Percentiles rank a stretch among this genome's conserved stretches.
These are phyloP conservation scores for Umbilicus rupestris DNA, from an alignment of 164 flowering plant species.

Conservation along the genomic window DNA sequence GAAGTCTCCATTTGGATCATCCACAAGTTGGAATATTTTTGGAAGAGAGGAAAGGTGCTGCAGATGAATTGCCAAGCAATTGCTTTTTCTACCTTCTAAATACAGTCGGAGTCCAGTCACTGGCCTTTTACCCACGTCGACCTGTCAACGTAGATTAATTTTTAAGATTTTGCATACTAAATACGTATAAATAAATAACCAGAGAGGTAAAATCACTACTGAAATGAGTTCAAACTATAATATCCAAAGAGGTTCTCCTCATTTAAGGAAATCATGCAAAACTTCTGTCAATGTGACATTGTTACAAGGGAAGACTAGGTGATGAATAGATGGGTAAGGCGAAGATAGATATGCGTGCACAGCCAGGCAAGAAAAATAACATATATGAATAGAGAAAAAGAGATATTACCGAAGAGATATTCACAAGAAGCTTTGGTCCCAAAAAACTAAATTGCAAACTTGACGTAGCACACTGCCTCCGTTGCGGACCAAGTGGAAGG, in stretches of 20 bases:
- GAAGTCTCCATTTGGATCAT: conserved; percentile 39
- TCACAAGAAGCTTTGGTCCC: conserved; percentile 86
- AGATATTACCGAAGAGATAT: conserved; percentile 53
- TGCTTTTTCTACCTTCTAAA: conserved; percentile 77
- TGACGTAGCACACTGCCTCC: conserved; percentile 46
- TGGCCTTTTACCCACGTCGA: conserved; percentile 75
- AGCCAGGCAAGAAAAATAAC: background rate
- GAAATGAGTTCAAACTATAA: background rate
- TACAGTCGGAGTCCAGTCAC: conserved; percentile 80
- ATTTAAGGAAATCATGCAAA: too few species aligned
- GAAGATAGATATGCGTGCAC: background rate
- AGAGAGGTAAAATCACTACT: background rate
- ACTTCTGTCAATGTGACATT: too few species aligned
- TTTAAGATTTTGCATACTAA: background rate
- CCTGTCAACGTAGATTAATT: conserved; percentile 32
- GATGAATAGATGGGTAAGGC: background rate
- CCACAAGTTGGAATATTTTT: conserved; percentile 47
- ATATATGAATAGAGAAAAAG: background rate
- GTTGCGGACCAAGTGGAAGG: conserved; percentile 88
- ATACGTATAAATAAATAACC: background rate
- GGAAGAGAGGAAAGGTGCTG: conserved; percentile 90
- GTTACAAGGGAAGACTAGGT: too few species aligned
- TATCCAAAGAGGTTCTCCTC: background rate
- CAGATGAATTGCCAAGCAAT: conserved; percentile 69
- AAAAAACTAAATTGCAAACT: conserved; percentile 73